Evolutionary conservation across 1,139 yeast species (phyloP).

Genomic region (Blastobotrys elegans): DNA sequence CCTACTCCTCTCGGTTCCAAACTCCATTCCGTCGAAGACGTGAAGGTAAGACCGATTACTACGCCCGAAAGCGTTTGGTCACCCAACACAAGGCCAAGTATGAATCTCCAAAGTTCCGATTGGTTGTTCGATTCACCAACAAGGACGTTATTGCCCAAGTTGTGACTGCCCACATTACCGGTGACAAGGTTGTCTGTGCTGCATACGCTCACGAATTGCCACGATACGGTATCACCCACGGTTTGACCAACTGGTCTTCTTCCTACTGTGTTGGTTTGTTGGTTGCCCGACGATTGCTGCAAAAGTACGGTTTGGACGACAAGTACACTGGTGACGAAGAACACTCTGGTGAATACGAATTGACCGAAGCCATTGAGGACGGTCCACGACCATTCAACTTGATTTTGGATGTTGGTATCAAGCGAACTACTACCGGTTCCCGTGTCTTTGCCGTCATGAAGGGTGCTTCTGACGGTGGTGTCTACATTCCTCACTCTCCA

Average conservation of each 20-base stretch:
- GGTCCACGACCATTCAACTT: conserved; percentile 99
- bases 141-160: conserved; percentile 98
- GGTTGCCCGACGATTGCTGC: conserved; percentile 98
- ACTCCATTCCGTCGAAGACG: conserved; percentile 99
- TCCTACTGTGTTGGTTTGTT: conserved; percentile 99
- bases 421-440: conserved; percentile 99
- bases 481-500: conserved; percentile 98
- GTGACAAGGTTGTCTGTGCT: conserved; percentile 93
- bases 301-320: conserved; percentile 97
- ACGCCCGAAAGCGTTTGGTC: conserved; percentile 99
- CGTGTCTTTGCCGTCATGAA: conserved; percentile 98
- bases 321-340: conserved; percentile 99
- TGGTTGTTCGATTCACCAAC: conserved; percentile 99
- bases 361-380: conserved; percentile 99
- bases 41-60: conserved; percentile 99
- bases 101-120: conserved; percentile 99
- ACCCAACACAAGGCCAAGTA: conserved; percentile 99
- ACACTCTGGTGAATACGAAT: conserved; percentile 97
- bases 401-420: conserved; percentile 98
- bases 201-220: conserved; percentile 99
- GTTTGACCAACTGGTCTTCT: conserved; percentile 99
- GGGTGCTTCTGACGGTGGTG: conserved; percentile 99
- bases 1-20: conserved; percentile 99
- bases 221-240: conserved; percentile 95
- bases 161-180: conserved; percentile 92